Evolutionary conservation across 2,329 filamentous ascomycete genomes (phyloP).

Genomic region (Colletotrichum orbiculare): DNA sequence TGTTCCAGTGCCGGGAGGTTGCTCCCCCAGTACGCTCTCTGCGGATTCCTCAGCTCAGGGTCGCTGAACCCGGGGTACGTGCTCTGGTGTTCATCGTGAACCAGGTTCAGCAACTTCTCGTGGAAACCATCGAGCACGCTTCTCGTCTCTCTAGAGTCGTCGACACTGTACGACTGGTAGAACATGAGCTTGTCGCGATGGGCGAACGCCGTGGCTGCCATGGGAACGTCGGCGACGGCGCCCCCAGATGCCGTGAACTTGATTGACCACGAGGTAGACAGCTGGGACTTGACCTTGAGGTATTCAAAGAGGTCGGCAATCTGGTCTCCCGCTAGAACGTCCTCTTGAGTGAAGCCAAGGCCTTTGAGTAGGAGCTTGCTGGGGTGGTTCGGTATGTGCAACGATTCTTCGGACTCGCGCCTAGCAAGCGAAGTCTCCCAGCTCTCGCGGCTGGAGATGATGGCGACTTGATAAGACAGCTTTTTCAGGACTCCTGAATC

Average conservation of each 20-base stretch:
- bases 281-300: constrained; percentile 55
- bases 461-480: constrained; percentile 49
- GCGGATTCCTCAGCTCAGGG: constrained; percentile 53
- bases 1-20: constrained; percentile 58
- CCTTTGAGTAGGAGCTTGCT: constrained; percentile 62
- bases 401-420: constrained; percentile 53
- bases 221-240: constrained; percentile 60
- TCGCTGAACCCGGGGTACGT: constrained; percentile 75
- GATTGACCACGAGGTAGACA: constrained; percentile 62
- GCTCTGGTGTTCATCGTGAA: constrained; percentile 40
- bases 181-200: constrained; percentile 68
- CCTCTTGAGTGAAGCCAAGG: constrained; percentile 56
- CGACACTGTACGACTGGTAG: constrained; percentile 64
- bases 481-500: constrained; percentile 52
- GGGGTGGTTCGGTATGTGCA: constrained; percentile 53
- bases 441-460: constrained; percentile 57
- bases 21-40: constrained; percentile 64
- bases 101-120: background rate
- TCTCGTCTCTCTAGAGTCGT: constrained; percentile 47
- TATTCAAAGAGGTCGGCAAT: constrained; percentile 60
- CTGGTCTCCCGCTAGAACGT: constrained; percentile 52
- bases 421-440: constrained; percentile 65
- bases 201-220: constrained; percentile 63
- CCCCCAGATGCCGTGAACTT: constrained; percentile 67
- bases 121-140: constrained; percentile 1